Evolutionary conservation across 768 basidiomycete genomes (phyloP).

Genomic region (Suillus clintonianus): DNA sequence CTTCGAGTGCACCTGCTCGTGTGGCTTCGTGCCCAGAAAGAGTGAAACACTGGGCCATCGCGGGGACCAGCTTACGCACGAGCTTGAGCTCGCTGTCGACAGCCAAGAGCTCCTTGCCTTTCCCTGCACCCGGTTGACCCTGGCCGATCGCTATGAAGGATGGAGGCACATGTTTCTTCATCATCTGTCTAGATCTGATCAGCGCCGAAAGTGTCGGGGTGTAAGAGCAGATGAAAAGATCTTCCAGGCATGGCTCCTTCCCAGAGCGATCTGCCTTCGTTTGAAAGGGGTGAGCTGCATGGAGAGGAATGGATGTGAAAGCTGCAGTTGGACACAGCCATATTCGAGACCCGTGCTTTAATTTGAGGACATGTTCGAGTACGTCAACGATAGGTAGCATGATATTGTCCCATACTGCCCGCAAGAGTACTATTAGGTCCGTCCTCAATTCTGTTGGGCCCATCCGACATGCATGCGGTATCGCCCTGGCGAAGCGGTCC

Average conservation of each 20-base stretch:
- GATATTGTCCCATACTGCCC: neutral
- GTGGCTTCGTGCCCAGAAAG: neutral
- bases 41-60: neutral
- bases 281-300: conserved; percentile 31
- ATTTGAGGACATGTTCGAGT: neutral
- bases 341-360: neutral
- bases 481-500: too few relatives aligned
- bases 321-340: conserved; percentile 13
- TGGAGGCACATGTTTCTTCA: neutral
- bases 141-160: conserved; percentile 6
- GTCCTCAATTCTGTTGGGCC: conserved; percentile 11
- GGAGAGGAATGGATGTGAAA: conserved; percentile 12
- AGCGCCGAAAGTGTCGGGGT: too few relatives aligned
- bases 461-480: too few relatives aligned
- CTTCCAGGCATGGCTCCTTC: neutral
- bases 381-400: conserved; percentile 1
- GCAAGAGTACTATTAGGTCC: conserved; percentile 2
- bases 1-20: neutral
- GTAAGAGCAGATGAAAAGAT: too few relatives aligned
- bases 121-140: neutral
- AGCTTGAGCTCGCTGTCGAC: conserved; percentile 10
- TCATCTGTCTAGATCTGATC: too few relatives aligned
- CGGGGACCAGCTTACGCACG: conserved; percentile 11
- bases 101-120: neutral
- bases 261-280: conserved; percentile 1